Evolutionary conservation across 352 stramenopile genomes (phyloP).

Genomic region (Globisporangium rhizosaccharum): DNA sequence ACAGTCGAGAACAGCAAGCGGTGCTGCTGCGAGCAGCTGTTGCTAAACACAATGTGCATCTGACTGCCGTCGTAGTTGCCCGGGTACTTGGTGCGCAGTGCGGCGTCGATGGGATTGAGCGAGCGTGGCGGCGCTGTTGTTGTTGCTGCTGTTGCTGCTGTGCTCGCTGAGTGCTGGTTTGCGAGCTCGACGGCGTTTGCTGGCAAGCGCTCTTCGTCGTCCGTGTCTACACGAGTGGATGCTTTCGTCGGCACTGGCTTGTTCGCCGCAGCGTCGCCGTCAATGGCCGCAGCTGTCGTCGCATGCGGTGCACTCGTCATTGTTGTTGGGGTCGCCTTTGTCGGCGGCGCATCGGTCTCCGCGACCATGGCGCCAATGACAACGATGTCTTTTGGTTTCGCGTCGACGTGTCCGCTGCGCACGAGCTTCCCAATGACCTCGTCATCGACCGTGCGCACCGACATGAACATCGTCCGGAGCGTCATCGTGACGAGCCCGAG

Average conservation of each 20-base stretch:
- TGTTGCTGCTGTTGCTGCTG: not conserved
- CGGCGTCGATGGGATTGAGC: not conserved
- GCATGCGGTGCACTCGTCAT: not conserved
- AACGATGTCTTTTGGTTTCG: not conserved
- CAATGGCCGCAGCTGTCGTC: no score
- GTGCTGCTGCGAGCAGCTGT: conserved; percentile 35
- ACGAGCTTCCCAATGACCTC: not conserved
- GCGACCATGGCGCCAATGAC: not conserved
- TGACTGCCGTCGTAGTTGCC: conserved; percentile 4
- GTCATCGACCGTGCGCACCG: not conserved
- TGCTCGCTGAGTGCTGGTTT: not conserved
- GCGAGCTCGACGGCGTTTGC: not conserved
- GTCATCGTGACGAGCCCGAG: not conserved
- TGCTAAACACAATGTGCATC: conserved; percentile 50
- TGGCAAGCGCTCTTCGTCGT: not conserved
- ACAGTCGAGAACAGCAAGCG: conserved; percentile 35
- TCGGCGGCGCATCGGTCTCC: not conserved
- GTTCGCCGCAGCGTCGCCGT: no score
- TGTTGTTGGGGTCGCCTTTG: not conserved
- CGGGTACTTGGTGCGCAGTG: conserved; percentile 3
- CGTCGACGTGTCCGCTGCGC: not conserved
- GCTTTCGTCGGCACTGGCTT: no score
- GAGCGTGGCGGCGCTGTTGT: not conserved
- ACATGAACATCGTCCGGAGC: not conserved
- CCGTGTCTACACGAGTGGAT: not conserved